Evolutionary conservation across 208 protist genomes (phyloP), one percentile per base, ranked within the genome.

Genomic region (Leishmania martiniquensis): DNA sequence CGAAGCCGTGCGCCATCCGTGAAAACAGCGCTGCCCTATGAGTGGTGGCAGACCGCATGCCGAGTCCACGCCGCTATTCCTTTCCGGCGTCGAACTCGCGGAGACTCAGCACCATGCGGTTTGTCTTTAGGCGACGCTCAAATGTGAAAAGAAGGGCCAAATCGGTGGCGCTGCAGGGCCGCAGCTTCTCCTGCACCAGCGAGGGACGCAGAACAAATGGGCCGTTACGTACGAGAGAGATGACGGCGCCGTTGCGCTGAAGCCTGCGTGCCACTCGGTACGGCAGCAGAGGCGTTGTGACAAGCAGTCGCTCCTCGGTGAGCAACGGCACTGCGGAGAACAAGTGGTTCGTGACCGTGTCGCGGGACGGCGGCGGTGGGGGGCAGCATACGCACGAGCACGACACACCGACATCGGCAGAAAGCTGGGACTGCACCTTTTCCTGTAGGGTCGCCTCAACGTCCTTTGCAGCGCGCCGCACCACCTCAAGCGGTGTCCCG

Each of bases 131-230:
- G 13, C 83, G 80, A 2, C 91, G 77, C 84, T 97, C 93, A 78
- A 97, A 97, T 60, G 91, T 95, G 71, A 95, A 97, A 66, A 97
- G 83, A 1, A 96, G 66, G 7, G 91, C 91, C 37, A 96, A 77
- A 78, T 97, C 93, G 29, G 85, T 76, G 25, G 85, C 75, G 2
- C 80, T 88, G 25, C 95, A 76, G 0, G 85, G 80, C 5, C 87
- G 85, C 4, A 89, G 66, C 70, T 86, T 77, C 34, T 81, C 70
- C 77, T 83, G 44, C 52, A 85, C 59, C 5, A 97, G 77, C 4
- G 77, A 71, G 1, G 81, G 65, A 17, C 83, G 73, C 20, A 97
- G 72, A 4, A 88, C 79, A 77, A 97, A 97, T 2, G 93, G 93
- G 0, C 93, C 93, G 9, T 87, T 92, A 34, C 91, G 90, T 44